Evolutionary conservation across 2,329 filamentous ascomycete species (phyloP), one percentile per base, ranked within the genome.

Genomic region (Botryosphaeria dothidea): DNA sequence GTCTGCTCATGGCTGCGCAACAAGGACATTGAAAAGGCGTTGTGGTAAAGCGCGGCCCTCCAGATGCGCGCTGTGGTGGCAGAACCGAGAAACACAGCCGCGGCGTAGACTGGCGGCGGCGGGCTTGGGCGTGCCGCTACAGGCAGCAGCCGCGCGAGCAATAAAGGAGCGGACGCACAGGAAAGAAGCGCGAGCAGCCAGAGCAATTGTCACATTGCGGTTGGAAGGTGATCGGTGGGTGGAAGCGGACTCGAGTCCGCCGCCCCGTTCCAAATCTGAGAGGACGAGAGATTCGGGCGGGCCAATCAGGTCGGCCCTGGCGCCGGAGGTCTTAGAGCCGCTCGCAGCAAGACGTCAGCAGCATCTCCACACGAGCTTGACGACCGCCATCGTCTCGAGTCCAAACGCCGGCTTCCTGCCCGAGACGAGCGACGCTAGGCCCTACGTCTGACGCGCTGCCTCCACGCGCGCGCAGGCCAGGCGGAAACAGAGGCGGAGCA

Each of bases 1-100:
- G 65, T 25, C 56, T 62, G 60, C 62, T 67, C 62, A 65, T 67
- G 27, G 51, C 60, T 38, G 48, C 89, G 84, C 76, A 92, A 48
- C 76, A 92, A 49, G 23, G 57, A 48, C 38, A 58, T 58, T 58
- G 38, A 34, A 45, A 7, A 23, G 1, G 41, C 38, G 54, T 21
- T 23, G 56, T 23, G 17, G 56, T 31, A 15, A 23, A 46, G 56
- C n/a, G 56, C 56, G 11, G 41, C 56, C 29, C 43, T 31, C 25
- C 13, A 27, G 25, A 46, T 34, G 56, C 38, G 43, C 41, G 56
- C 56, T 34, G 41, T 46, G 56, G 56, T 46, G 38, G 56, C 56
- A 45, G 19, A 46, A 41, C 41, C 25, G 38, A 46, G 56, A 60
- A 21, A 34, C 21, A 45, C 17, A 8, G 21, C 9, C n/a, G 13